Base-by-base conservation (phyloP, 352 stramenopile genomes). In the Pythium pyrilobum region DNA sequence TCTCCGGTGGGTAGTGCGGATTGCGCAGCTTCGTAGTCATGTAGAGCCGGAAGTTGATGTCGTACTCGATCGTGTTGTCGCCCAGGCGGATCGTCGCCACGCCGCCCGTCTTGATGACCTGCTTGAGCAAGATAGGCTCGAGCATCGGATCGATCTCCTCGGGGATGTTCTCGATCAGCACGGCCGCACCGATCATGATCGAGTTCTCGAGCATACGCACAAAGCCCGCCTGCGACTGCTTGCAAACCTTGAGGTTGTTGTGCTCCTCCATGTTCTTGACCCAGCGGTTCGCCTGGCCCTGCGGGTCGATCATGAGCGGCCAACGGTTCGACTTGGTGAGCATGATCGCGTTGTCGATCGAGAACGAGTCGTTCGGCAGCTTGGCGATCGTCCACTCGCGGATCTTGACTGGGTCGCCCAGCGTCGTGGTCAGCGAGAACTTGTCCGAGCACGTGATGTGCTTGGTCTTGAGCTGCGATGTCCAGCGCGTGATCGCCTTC, bases 241-340 rank as follows among this genome's bases (percentile, higher is more conserved):
- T 97, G 16, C 97, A 85, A 15, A 98, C 89, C 54, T 98, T 97
- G 21, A 98, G 61, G 16, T 81, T 91, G 36, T 81, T 88, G 29
- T 74, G 75, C 39, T 85, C 76, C 59, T 98, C 90, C 87, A 98
- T 96, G 56, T 96, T 97, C 57, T 96, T 96, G 1, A 98, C 79
- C 94, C 94, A 98, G 23, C 87, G 81, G 59, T 97, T 98, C 0
- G 92, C 93, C 56, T 98, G 94, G 1, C 89, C 93, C 60, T 98
- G 92, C 0, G 94, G 95, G 33, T 98, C 95, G 42, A 98, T 98
- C 92, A 98, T 97, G n/a, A 98, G 71, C 9, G 95, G 95, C 92
- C 92, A 98, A 3, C 91, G 82, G 56, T 96, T 97, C 48, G 72
- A 93, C 12, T 80, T 68, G 29, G 89, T 79, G 13, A 98, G 57